phyloP scores from a whole-genome alignment of 331 rosid species.

The Spiraea crenata region DNA sequence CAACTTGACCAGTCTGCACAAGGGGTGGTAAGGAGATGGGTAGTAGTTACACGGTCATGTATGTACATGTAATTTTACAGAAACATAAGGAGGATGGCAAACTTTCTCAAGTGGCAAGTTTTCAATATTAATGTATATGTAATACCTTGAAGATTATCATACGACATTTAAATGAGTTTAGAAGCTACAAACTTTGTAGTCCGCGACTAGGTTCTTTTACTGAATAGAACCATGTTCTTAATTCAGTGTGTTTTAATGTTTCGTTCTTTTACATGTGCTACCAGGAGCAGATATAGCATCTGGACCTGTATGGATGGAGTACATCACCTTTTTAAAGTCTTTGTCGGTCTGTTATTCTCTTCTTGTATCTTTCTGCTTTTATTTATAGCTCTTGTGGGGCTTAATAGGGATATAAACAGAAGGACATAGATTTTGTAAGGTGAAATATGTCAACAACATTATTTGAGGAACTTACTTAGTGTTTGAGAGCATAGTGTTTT shows the following conservation, averaged over 20 bases:
- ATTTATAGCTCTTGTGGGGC: conserved; percentile 11
- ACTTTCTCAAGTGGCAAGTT: neutral
- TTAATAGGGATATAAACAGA: neutral
- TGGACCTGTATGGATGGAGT: conserved; percentile 98
- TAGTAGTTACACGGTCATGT: no score
- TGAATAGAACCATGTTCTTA: neutral
- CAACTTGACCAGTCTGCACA: no score
- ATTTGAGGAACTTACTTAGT: neutral
- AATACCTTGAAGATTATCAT: neutral
- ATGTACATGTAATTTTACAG: neutral
- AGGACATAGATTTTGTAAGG: neutral
- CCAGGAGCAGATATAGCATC: conserved; percentile 93
- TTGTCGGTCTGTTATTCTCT: conserved; percentile 65
- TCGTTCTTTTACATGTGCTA: conserved; percentile 22
- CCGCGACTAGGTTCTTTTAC: no score
- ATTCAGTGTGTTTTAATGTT: conserved; percentile 11
- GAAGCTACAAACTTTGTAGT: neutral
- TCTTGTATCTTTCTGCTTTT: conserved; percentile 18
- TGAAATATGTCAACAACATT: neutral
- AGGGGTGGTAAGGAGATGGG: no score
- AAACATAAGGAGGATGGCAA: neutral
- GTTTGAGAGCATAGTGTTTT: conserved; percentile 5
- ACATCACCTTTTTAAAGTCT: conserved; percentile 74
- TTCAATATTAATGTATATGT: neutral
- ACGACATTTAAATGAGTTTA: neutral